Percentiles rank a stretch among this genome's conserved stretches.
phyloP scores from a whole-genome alignment of 208 protist species.

The Histomonas meleagridis region DNA sequence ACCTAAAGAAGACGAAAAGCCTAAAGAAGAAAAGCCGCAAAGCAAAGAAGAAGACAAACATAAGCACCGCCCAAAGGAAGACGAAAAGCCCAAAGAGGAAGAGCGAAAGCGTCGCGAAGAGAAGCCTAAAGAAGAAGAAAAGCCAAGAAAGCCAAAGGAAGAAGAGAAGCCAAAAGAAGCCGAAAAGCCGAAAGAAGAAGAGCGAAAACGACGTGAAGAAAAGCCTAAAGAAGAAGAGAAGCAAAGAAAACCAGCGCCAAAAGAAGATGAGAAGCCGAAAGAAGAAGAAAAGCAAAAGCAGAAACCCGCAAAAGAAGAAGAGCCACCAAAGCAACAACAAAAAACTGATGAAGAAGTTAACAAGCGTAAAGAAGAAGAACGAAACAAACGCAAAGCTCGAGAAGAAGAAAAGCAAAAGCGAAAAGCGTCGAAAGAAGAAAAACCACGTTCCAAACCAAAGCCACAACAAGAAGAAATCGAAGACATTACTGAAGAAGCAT shows the following conservation, averaged over 20 bases:
- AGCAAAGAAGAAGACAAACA: neutral
- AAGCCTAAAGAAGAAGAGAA: neutral
- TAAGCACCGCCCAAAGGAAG: neutral
- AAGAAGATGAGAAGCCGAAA: neutral
- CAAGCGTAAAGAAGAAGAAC: neutral
- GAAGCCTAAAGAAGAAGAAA: neutral
- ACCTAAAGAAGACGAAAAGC: neutral
- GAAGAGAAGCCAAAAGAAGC: neutral
- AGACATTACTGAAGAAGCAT: neutral
- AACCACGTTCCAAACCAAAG: too few species aligned
- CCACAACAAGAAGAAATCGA: neutral
- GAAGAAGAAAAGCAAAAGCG: neutral
- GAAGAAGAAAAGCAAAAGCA: neutral
- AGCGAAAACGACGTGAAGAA: neutral
- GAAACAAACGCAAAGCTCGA: neutral
- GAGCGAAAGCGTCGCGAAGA: too few species aligned
- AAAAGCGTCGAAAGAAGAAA: too few species aligned
- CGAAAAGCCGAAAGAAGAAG: neutral
- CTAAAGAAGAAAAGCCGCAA: neutral
- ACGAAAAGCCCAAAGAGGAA: neutral
- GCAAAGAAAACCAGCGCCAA: neutral
- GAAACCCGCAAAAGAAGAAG: too few species aligned
- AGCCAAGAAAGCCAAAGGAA: neutral
- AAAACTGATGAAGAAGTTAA: neutral
- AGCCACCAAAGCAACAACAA: neutral